phyloP scores from a whole-genome alignment of 2,329 filamentous ascomycete species.

The Cryphonectria nitschkei region DNA sequence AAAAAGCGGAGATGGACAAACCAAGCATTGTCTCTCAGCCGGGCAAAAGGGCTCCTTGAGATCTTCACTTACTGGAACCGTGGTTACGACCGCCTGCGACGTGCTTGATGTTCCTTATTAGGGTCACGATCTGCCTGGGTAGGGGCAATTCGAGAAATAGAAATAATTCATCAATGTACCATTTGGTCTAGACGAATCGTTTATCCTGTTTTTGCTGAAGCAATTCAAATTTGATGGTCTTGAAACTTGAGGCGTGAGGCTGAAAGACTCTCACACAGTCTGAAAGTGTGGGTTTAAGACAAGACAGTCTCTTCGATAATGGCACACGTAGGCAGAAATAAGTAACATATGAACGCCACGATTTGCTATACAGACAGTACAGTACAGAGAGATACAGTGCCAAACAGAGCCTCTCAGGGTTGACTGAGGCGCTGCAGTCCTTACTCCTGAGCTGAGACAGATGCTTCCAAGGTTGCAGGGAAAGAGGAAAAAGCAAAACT shows the following conservation, averaged over 20 bases:
- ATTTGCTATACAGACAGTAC: neutral
- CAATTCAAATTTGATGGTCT: neutral
- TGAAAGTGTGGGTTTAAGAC: neutral
- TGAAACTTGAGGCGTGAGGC: neutral
- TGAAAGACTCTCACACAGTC: neutral
- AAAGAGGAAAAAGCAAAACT: neutral
- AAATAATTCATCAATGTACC: too few species aligned
- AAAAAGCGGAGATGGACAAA: slow-evolving; percentile 22
- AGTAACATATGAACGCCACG: neutral
- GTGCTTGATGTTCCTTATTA: neutral
- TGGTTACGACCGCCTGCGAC: neutral
- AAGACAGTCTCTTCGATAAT: neutral
- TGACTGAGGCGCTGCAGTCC: too few species aligned
- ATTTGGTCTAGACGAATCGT: neutral
- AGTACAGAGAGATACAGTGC: neutral
- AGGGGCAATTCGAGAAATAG: neutral
- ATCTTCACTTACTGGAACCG: neutral
- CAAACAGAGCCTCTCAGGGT: too few species aligned
- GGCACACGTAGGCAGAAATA: neutral
- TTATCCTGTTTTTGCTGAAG: neutral
- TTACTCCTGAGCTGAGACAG: neutral
- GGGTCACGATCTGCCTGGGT: neutral
- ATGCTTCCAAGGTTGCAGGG: neutral
- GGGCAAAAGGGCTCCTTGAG: neutral
- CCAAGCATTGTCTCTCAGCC: neutral